Percentiles rank a stretch among this genome's conserved stretches.
These are phyloP conservation scores for Peribolospora baueri DNA, from an alignment of 768 basidiomycete species.

Conservation along the genomic window DNA sequence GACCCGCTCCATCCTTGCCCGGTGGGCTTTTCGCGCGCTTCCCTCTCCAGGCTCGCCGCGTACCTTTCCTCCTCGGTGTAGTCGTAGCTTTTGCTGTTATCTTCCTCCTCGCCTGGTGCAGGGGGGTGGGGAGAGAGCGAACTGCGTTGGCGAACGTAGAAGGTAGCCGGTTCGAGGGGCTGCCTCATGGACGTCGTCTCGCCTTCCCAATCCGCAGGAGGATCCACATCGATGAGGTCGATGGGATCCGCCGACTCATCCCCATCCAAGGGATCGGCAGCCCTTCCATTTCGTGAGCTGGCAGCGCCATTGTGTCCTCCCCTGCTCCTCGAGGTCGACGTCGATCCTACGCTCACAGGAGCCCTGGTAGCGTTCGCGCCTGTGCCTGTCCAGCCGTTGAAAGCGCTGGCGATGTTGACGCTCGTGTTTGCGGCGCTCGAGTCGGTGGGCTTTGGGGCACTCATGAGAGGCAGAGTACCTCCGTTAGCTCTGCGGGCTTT, in stretches of 20 bases:
- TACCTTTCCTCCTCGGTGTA: no score
- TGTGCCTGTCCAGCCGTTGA: conserved; percentile 36
- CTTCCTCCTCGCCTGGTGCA: no score
- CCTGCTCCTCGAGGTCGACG: neutral
- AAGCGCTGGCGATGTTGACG: conserved; percentile 63
- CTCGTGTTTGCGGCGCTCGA: conserved; percentile 30
- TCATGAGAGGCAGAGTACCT: no score
- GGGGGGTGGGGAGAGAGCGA: no score
- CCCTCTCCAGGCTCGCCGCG: no score
- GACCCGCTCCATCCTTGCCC: neutral
- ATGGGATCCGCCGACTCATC: neutral
- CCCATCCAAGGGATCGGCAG: neutral
- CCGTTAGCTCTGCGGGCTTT: neutral
- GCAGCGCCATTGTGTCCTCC: conserved; percentile 1
- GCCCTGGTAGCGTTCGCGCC: neutral
- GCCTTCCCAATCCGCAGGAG: neutral
- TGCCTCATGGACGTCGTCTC: no score
- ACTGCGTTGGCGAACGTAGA: no score
- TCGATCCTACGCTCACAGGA: neutral
- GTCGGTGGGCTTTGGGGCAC: neutral
- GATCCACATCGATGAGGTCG: neutral
- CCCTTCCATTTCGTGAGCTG: neutral
- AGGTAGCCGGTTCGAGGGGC: no score
- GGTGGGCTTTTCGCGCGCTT: neutral
- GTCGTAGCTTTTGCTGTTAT: no score